phyloP scores from a whole-genome alignment of 2,329 filamentous ascomycete species.

The Aspergillus fumigatiaffinis region DNA sequence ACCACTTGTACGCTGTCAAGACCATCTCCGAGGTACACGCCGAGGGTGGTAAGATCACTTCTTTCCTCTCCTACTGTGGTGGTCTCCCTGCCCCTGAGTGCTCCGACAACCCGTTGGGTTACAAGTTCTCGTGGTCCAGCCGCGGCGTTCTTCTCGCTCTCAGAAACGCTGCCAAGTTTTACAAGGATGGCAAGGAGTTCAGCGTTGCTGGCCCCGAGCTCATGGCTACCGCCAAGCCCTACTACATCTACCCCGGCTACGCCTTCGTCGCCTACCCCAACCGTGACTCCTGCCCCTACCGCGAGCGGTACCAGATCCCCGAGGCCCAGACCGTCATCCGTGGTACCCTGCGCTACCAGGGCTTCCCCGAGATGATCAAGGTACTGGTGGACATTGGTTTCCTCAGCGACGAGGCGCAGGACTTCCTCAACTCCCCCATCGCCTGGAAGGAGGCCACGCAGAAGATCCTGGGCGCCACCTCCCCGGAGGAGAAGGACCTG shows the following conservation, averaged over 20 bases:
- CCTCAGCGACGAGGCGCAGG: constrained; percentile 66
- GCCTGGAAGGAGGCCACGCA: constrained; percentile 83
- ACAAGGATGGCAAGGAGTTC: constrained; percentile 71
- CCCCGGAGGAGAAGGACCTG: constrained; percentile 65
- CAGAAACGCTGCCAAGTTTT: constrained; percentile 79
- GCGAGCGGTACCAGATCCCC: constrained; percentile 84
- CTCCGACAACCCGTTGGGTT: constrained; percentile 85
- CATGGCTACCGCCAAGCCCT: constrained; percentile 85
- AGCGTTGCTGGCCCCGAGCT: constrained; percentile 64
- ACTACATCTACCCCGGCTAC: constrained; percentile 84
- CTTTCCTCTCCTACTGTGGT: constrained; percentile 82
- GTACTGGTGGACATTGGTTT: constrained; percentile 87
- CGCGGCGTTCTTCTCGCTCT: constrained; percentile 85
- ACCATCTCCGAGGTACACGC: constrained; percentile 68
- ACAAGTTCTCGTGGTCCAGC: constrained; percentile 82
- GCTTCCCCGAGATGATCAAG: constrained; percentile 88
- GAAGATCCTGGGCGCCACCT: constrained; percentile 67
- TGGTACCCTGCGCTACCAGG: constrained; percentile 79
- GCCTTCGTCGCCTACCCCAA: constrained; percentile 92
- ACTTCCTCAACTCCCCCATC: constrained; percentile 63
- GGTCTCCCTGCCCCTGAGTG: constrained; percentile 69
- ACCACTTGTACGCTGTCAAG: constrained; percentile 72
- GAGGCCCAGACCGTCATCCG: constrained; percentile 85
- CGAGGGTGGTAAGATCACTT: constrained; percentile 77
- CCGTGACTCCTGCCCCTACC: constrained; percentile 83